A percentile compares a stretch with the other conserved stretches of the same genome.
Evolutionary conservation across 2,329 filamentous ascomycete species (phyloP).

Genomic region (Trichoderma sp.): DNA sequence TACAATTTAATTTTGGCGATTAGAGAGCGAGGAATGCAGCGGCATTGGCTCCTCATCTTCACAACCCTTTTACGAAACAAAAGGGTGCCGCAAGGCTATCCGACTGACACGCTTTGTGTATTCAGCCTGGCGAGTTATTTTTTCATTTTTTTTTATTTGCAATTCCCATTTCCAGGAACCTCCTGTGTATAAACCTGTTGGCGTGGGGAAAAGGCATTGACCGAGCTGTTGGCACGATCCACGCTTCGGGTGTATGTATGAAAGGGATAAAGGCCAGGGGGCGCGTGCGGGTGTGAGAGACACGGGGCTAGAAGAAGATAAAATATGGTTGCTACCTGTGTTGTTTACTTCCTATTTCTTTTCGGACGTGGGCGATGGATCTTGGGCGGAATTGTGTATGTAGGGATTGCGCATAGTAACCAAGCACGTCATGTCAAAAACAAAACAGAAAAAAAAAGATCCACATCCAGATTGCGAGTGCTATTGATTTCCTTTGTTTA

Average conservation of each 20-base stretch:
- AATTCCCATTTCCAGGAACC: slow-evolving; percentile 17
- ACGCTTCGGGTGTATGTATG: slow-evolving; percentile 18
- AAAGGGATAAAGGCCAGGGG: slow-evolving; percentile 8
- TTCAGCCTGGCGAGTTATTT: slow-evolving; percentile 7
- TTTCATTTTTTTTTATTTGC: not conserved
- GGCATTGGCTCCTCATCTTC: slow-evolving; percentile 11
- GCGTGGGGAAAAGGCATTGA: slow-evolving; percentile 8
- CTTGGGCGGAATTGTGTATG: slow-evolving; percentile 32
- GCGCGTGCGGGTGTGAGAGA: not conserved
- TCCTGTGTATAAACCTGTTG: slow-evolving; percentile 19
- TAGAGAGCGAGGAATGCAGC: slow-evolving; percentile 26
- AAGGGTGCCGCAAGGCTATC: slow-evolving; percentile 2
- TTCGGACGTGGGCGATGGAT: slow-evolving; percentile 28
- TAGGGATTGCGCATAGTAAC: slow-evolving; percentile 37
- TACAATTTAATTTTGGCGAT: slow-evolving; percentile 33
- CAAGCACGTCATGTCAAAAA: slow-evolving; percentile 29
- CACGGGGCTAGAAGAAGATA: slow-evolving; percentile 13
- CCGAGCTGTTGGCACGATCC: not conserved
- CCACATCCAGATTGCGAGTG: slow-evolving; percentile 1
- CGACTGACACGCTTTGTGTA: not conserved
- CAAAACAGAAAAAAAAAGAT: not conserved
- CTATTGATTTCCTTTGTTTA: not conserved
- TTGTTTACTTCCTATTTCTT: slow-evolving; percentile 31
- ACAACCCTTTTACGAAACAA: slow-evolving; percentile 1
- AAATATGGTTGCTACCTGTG: slow-evolving; percentile 35